Evolutionary conservation across 345 rosid genomes (phyloP).

Genomic region (Citrus inodora): DNA sequence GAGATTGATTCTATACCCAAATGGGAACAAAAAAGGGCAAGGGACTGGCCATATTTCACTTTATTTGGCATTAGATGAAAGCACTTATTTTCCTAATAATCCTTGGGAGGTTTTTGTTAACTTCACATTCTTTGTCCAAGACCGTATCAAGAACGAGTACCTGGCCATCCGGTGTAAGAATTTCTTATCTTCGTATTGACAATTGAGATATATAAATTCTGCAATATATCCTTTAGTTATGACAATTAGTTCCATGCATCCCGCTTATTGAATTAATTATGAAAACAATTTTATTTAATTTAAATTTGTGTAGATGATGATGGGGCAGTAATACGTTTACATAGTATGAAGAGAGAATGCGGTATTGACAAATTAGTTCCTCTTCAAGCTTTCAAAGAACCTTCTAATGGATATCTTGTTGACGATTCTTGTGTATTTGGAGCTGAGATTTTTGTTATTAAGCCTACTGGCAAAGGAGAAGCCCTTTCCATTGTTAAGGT

Average conservation of each 20-base stretch:
- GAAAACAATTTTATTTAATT: no score
- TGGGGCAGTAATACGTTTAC: neutral
- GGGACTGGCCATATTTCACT: conserved; percentile 12
- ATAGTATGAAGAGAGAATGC: neutral
- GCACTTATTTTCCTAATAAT: neutral
- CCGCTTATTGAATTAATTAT: no score
- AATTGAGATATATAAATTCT: no score
- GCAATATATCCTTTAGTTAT: no score
- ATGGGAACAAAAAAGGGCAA: conserved; percentile 6
- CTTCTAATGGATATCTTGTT: conserved; percentile 2
- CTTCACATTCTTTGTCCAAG: conserved; percentile 8
- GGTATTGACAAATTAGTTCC: conserved; percentile 10
- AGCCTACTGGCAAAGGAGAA: neutral
- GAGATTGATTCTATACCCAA: conserved; percentile 17
- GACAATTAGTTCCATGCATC: no score
- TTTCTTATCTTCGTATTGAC: no score
- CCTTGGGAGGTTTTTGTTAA: conserved; percentile 9
- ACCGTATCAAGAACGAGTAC: neutral
- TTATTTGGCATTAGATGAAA: conserved; percentile 7
- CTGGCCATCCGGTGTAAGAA: neutral
- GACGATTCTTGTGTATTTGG: conserved; percentile 12
- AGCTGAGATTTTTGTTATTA: conserved; percentile 11
- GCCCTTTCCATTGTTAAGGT: conserved; percentile 1
- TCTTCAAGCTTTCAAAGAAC: neutral
- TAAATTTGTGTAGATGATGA: conserved; percentile 8